Base-by-base conservation (phyloP, 2,329 filamentous ascomycete species). In the Didymella glomerata region DNA sequence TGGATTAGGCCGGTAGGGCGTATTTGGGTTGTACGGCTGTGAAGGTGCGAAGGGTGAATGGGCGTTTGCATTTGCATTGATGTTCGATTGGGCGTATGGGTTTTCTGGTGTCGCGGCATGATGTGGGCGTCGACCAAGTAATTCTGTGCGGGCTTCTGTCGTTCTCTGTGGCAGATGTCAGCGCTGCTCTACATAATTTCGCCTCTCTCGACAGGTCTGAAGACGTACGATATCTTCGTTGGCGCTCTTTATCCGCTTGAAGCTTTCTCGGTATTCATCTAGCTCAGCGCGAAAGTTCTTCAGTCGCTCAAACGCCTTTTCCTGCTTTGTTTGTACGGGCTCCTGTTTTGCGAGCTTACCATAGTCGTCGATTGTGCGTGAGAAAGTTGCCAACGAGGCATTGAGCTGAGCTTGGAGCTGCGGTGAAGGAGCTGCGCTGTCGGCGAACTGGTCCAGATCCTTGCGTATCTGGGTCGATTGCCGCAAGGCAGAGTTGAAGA, bases 301-400 rank as follows among this genome's bases (percentile, higher is more conserved):
- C 58, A 97, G 84, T 44, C 95, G 87, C 74, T 96, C 92, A 64
- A 87, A 84, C 1, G 94, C 95, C 74, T 98, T 97, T 60, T 95
- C 90, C 68, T 96, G 91, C 79, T 98, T 99, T 60, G 91, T 90
- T 4, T 90, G 86, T 56, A 96, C 93, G 30, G 97, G 87, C 78
- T 99, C 95, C 70, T 94, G 91, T 66, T 91, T 91, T 1, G 93
- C 90, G 28, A 96, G 87, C 54, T 86, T 85, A 71, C 90, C 87
- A 82, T 99, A 99, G 75, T 97, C 93, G 80, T 97, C 93, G 65
- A 99, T 85, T 0, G 92, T 96, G 61, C 95, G 92, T 46, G 90
- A 87, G 77, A 99, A 93, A 60, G 93, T 88, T 42, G 90, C 88
- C 28, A 96, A 81, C 14, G 91, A 75, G 2, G 74, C 73, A 63